Evolutionary conservation across 345 rosid species (phyloP), one percentile per base, ranked within the genome.

Genomic region (Eucalyptus leucophloia): DNA sequence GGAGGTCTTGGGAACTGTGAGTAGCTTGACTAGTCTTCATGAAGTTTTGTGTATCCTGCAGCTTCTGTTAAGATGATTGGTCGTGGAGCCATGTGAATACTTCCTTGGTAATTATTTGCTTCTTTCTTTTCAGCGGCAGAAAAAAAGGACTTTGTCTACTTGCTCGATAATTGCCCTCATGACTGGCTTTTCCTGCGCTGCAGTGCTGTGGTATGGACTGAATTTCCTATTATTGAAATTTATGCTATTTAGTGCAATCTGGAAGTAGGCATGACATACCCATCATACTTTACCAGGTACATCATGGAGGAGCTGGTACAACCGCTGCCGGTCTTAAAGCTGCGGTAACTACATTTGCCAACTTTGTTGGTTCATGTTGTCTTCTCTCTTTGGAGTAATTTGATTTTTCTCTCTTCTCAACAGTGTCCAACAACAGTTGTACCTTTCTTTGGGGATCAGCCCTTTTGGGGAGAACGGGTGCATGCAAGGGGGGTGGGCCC

Each of bases 1-100:
- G 95, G 96, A 82, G 97, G 97, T 89, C 96, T 95, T 89, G 97
- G 97, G 88, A 88, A 94, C 60, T 90, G 96, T 95, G 93, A 89
- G 93, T 93, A 51, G 54, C 67, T 28, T 56, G 72, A 85, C 13
- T 82, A 88, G 23, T 67, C 80, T 87, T 47, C 40, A n/a, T 54
- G 16, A 32, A 81, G 72, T 17, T 56, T 67, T n/a, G 28, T 56
- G 26, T 26, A 13, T 28, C 80, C 80, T 62, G 50, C 72, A 23
- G 80, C 40, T 40, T 24, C 34, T 30, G 51, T 87, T 56, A 45
- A 0, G 26, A 51, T 32, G 18, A 87, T 62, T 24, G 30, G 7
- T 7, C 1, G 49, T 7, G 40, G 37, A 45, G 3, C 23, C 53
- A 86, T 86, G 87, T 77, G 58, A 1, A 69, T 69, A 34, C 14